Evolutionary conservation across 139 green algal genomes (phyloP).

Genomic region (Asterochloris sp.): DNA sequence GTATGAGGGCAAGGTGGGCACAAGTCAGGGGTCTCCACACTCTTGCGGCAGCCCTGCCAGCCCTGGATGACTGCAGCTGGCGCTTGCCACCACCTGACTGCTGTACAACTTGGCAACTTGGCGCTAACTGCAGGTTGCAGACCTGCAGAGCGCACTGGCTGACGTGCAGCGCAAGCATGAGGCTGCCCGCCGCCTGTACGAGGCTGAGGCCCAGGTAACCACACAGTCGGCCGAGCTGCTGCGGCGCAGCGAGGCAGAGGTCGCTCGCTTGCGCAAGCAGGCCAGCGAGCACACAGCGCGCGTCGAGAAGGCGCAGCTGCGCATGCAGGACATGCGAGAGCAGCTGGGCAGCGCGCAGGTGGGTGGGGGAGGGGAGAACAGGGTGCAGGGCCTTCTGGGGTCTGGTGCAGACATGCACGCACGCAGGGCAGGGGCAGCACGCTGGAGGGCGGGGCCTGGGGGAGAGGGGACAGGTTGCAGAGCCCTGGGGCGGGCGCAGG

Average conservation of each 20-base stretch:
- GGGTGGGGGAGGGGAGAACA: too few relatives aligned
- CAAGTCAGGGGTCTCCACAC: too few relatives aligned
- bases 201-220: constrained; percentile 7
- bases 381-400: too few relatives aligned
- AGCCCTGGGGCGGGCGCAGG: too few relatives aligned
- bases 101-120: neutral
- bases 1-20: constrained; percentile 4
- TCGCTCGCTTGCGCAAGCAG: neutral
- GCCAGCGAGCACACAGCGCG: neutral
- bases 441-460: too few relatives aligned
- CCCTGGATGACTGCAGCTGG: too few relatives aligned
- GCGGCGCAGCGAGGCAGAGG: neutral
- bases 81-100: too few relatives aligned
- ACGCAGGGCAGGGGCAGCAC: too few relatives aligned
- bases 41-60: too few relatives aligned
- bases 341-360: constrained; percentile 2
- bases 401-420: too few relatives aligned
- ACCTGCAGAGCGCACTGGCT: neutral
- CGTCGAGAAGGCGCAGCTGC: constrained; percentile 1
- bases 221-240: constrained; percentile 5
- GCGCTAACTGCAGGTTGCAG: neutral
- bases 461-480: too few relatives aligned
- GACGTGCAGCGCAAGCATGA: neutral
- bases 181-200: constrained; percentile 6
- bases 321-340: neutral